These are phyloP conservation scores for Phytopythium montanum DNA, from an alignment of 352 stramenopile genomes.

Conservation along the genomic window DNA sequence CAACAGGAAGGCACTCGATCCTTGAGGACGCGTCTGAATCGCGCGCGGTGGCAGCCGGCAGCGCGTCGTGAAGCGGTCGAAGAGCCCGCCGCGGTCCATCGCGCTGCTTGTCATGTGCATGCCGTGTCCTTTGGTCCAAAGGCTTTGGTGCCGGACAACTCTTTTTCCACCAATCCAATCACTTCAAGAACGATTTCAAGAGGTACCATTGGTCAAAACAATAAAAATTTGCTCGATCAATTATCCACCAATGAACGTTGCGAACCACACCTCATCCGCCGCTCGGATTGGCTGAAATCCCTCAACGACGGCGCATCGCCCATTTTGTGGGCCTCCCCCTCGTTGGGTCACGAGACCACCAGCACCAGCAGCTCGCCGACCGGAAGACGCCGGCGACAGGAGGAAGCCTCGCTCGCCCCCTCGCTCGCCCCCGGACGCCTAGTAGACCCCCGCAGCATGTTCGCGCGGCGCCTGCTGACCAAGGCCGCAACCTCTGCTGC, in stretches of 20 bases:
- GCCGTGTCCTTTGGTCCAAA: neutral
- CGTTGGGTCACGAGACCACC: neutral
- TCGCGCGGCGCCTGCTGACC: slow-evolving; percentile 45
- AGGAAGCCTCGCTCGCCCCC: neutral
- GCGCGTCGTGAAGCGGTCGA: slow-evolving; percentile 55
- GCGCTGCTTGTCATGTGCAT: slow-evolving; percentile 4
- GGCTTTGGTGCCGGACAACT: too few relatives aligned
- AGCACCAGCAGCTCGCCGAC: neutral
- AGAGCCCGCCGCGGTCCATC: slow-evolving; percentile 12
- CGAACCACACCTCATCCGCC: neutral
- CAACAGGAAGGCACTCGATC: slow-evolving; percentile 33
- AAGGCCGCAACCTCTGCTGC: slow-evolving; percentile 13
- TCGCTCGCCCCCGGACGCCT: neutral
- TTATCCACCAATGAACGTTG: slow-evolving; percentile 1
- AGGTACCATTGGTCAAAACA: neutral
- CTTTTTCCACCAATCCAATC: slow-evolving; percentile 15
- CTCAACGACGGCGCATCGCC: slow-evolving; percentile 4
- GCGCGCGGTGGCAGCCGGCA: slow-evolving; percentile 35
- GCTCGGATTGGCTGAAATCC: slow-evolving; percentile 6
- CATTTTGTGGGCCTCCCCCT: neutral
- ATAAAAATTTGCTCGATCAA: neutral
- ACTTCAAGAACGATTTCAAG: neutral
- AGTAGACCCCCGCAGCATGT: slow-evolving; percentile 1
- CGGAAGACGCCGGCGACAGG: neutral
- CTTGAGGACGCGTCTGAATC: slow-evolving; percentile 24